Percentiles rank a stretch among this genome's conserved stretches.
phyloP scores from a whole-genome alignment of 179 eudicot genomes.

The Carnegiea gigantea region DNA sequence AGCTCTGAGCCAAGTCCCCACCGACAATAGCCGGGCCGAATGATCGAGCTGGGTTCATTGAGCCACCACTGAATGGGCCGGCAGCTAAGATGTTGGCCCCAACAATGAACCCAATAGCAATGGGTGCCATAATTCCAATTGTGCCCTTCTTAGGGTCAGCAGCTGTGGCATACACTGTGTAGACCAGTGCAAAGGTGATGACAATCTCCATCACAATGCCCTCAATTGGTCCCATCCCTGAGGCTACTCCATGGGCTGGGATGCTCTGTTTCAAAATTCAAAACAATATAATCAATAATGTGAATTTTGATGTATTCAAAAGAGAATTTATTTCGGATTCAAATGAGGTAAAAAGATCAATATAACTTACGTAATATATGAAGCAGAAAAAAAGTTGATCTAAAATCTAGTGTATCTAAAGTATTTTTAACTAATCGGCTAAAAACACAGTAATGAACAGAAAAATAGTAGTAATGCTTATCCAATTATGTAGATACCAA shows the following conservation, averaged over 20 bases:
- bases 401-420: too few species aligned
- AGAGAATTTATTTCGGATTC: too few species aligned
- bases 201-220: slow-evolving; percentile 18
- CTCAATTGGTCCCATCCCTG: slow-evolving; percentile 35
- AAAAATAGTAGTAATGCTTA: too few species aligned
- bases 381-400: too few species aligned
- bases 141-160: slow-evolving; percentile 5
- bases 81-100: slow-evolving; percentile 16
- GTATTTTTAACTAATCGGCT: too few species aligned
- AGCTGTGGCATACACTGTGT: slow-evolving; percentile 6
- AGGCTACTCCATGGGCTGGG: slow-evolving; percentile 42
- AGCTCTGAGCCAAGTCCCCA: slow-evolving; percentile 41
- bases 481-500: too few species aligned
- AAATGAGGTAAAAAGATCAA: too few species aligned
- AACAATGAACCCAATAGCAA: slow-evolving; percentile 14
- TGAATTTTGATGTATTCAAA: too few species aligned
- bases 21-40: slow-evolving; percentile 51
- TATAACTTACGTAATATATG: too few species aligned
- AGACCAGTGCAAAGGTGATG: slow-evolving; percentile 1
- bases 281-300: background rate
- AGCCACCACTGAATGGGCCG: slow-evolving; percentile 53
- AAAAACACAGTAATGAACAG: too few species aligned
- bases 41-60: slow-evolving; percentile 62
- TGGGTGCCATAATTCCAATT: background rate
- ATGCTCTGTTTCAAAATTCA: slow-evolving; percentile 25